phyloP scores from a whole-genome alignment of 2,329 filamentous ascomycete genomes.

The Graphilbum sp. region DNA sequence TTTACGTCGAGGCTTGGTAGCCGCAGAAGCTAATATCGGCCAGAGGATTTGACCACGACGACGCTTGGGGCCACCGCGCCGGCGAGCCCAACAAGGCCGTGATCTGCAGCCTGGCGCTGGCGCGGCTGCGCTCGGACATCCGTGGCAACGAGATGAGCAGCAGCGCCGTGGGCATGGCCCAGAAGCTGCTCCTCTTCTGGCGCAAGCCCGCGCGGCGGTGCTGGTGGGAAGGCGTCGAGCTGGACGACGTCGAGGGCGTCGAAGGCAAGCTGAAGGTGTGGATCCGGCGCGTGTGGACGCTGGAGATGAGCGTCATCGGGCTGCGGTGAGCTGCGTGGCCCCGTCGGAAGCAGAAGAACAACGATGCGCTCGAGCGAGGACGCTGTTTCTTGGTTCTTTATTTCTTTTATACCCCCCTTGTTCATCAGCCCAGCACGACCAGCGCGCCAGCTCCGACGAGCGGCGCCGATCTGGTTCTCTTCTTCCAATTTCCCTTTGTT shows the following conservation, averaged over 20 bases:
- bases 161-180: conserved; percentile 89
- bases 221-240: conserved; percentile 97
- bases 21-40: background rate
- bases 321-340: conserved; percentile 47
- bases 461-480: too few species aligned
- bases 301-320: conserved; percentile 94
- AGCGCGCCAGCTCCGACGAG: too few species aligned
- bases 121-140: conserved; percentile 82
- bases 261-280: conserved; percentile 90
- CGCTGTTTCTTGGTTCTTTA: too few species aligned
- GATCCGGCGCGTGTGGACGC: conserved; percentile 95
- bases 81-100: conserved; percentile 97
- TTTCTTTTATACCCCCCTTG: too few species aligned
- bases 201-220: conserved; percentile 88
- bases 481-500: too few species aligned
- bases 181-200: conserved; percentile 96
- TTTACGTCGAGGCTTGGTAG: background rate
- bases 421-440: too few species aligned
- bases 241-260: conserved; percentile 77
- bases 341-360: too few species aligned
- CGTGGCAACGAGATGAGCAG: conserved; percentile 59
- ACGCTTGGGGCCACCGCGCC: conserved; percentile 91
- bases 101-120: conserved; percentile 88
- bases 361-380: too few species aligned
- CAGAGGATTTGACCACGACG: conserved; percentile 92